phyloP scores from a whole-genome alignment of 169 alveolate genomes.

The Plasmodium blacklocki region DNA sequence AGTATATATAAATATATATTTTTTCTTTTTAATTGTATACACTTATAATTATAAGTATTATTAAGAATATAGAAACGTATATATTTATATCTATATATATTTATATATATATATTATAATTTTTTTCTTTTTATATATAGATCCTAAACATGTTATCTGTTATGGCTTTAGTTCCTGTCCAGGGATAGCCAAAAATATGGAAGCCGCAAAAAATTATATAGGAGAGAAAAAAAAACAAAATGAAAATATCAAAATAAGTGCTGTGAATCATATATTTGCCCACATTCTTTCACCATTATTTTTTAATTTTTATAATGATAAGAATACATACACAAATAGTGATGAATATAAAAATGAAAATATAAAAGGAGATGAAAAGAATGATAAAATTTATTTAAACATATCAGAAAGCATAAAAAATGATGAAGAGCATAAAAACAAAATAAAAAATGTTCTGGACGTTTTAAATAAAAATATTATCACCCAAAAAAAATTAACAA shows the following conservation, averaged over 20 bases:
- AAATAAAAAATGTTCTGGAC: slow-evolving; percentile 25
- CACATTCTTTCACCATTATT: slow-evolving; percentile 69
- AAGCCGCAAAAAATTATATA: slow-evolving; percentile 64
- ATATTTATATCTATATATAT: slow-evolving; percentile 5
- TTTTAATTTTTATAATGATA: slow-evolving; percentile 40
- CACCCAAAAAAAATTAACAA: slow-evolving; percentile 13
- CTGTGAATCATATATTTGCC: slow-evolving; percentile 68
- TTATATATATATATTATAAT: background rate
- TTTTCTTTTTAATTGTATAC: background rate
- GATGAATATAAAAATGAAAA: slow-evolving; percentile 25
- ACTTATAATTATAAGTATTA: background rate
- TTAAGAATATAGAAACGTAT: background rate
- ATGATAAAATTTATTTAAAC: slow-evolving; percentile 6
- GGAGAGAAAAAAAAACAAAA: slow-evolving; percentile 36
- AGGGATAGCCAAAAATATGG: slow-evolving; percentile 67
- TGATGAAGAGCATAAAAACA: slow-evolving; percentile 29
- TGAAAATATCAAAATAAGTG: slow-evolving; percentile 30
- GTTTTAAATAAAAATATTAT: slow-evolving; percentile 56
- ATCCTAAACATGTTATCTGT: slow-evolving; percentile 19
- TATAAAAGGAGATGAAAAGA: background rate
- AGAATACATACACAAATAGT: slow-evolving; percentile 55
- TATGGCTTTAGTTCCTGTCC: slow-evolving; percentile 65
- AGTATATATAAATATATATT: background rate
- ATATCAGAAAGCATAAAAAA: slow-evolving; percentile 34
- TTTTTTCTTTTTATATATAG: slow-evolving; percentile 8